Evolutionary conservation across 2,329 filamentous ascomycete genomes (phyloP).

Genomic region (Stachybotrys chlorohalonatus): DNA sequence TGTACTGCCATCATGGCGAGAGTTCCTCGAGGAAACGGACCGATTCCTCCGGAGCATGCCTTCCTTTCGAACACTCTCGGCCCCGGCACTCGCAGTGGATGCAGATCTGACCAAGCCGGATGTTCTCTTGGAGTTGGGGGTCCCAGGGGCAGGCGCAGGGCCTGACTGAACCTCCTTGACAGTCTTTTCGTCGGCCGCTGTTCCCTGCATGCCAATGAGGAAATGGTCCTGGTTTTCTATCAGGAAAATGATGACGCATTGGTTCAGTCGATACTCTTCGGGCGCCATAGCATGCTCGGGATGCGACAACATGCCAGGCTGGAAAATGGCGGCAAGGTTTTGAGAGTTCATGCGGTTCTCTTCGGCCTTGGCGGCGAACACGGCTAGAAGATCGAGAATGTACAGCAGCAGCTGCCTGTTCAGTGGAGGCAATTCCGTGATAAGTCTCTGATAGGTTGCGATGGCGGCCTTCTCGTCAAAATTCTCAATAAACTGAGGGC

Average conservation of each 20-base stretch:
- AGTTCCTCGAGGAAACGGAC: conserved; percentile 85
- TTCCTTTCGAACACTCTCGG: conserved; percentile 76
- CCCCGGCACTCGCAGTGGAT: conserved; percentile 81
- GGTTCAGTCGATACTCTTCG: conserved; percentile 86
- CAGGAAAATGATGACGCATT: conserved; percentile 93
- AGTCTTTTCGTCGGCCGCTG: conserved; percentile 83
- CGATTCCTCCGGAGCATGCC: conserved; percentile 78
- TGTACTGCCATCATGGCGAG: conserved; percentile 62
- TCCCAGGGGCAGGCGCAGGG: conserved; percentile 39
- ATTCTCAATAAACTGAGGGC: conserved; percentile 59
- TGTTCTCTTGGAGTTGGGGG: conserved; percentile 43
- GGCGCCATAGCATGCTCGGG: conserved; percentile 93
- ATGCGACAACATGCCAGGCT: conserved; percentile 91
- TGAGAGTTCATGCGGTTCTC: conserved; percentile 94
- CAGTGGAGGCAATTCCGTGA: conserved; percentile 84
- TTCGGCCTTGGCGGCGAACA: conserved; percentile 94
- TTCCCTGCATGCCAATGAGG: conserved; percentile 95
- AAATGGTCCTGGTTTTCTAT: conserved; percentile 99
- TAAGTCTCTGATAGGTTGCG: conserved; percentile 74
- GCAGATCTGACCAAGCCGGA: conserved; percentile 52
- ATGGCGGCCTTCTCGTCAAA: conserved; percentile 63
- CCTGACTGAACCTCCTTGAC: conserved; percentile 60
- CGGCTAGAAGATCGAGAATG: conserved; percentile 88
- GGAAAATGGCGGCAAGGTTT: conserved; percentile 94
- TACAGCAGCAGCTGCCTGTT: conserved; percentile 93